Conservation (phyloP, 2,329 filamentous ascomycete species). For the Diaporthe helianthi region DNA sequence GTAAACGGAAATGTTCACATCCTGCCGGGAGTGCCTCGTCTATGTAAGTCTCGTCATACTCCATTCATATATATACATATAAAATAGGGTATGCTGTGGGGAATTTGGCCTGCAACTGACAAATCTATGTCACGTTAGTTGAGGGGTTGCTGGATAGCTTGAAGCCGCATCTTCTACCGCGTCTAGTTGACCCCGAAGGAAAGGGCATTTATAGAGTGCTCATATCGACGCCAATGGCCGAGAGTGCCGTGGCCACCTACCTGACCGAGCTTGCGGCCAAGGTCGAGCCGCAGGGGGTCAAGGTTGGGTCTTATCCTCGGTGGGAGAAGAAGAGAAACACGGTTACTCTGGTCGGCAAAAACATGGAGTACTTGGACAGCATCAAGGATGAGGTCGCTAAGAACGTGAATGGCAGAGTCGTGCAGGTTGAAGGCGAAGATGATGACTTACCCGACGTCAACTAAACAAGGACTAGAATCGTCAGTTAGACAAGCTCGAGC, state of each 20-base stretch:
- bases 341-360: constrained; percentile 82
- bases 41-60: constrained; percentile 66
- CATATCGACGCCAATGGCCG: constrained; percentile 85
- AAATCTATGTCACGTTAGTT: constrained; percentile 51
- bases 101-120: neutral
- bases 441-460: constrained; percentile 50
- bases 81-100: too few species aligned
- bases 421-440: constrained; percentile 75
- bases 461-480: neutral
- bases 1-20: constrained; percentile 96
- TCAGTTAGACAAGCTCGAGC: neutral
- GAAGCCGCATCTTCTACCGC: constrained; percentile 72
- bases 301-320: constrained; percentile 93
- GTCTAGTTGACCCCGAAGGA: constrained; percentile 78
- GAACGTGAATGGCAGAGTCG: constrained; percentile 75
- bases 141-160: constrained; percentile 79
- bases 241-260: constrained; percentile 85
- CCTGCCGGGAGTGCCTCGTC: constrained; percentile 83
- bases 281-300: constrained; percentile 79
- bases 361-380: constrained; percentile 78
- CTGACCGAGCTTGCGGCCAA: constrained; percentile 79
- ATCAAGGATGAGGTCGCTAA: constrained; percentile 79
- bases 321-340: constrained; percentile 91
- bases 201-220: constrained; percentile 81
- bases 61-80: too few species aligned